These are phyloP conservation scores for Apophysomyces variabilis DNA, from an alignment of 371 early-diverging fungal genomes.

Conservation along the genomic window DNA sequence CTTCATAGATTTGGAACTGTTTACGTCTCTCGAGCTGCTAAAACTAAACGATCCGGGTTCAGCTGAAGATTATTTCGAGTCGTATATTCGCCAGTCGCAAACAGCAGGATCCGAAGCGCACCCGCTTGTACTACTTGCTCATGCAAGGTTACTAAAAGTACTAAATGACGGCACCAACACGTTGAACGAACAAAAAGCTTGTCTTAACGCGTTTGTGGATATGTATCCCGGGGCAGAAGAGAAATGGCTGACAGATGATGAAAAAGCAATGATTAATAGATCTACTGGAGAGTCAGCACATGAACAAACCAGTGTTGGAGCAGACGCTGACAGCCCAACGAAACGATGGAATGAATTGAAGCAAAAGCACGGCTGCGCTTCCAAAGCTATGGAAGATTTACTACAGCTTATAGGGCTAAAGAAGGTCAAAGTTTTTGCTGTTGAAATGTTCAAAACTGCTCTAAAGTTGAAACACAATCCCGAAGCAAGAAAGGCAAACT, in stretches of 20 bases:
- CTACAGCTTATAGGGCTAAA: neutral
- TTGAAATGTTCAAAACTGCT: constrained; percentile 5
- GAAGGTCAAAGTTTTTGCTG: constrained; percentile 1
- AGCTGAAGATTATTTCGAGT: neutral
- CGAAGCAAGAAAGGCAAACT: neutral
- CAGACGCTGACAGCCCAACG: neutral
- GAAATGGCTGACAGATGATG: constrained; percentile 1
- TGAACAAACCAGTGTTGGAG: neutral
- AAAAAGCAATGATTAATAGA: neutral
- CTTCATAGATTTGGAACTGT: neutral
- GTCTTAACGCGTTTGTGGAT: neutral
- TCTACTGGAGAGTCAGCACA: neutral
- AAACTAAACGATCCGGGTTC: neutral
- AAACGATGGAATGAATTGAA: constrained; percentile 2
- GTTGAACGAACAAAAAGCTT: neutral
- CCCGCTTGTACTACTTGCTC: neutral
- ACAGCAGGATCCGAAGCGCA: neutral
- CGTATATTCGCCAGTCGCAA: neutral
- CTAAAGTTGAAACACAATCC: neutral
- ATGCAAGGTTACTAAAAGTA: neutral
- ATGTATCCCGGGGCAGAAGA: constrained; percentile 4
- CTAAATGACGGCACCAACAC: neutral
- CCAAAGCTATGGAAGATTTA: constrained; percentile 2
- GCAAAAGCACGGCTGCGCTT: neutral
- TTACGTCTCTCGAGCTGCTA: neutral